Conservation (phyloP, 2,329 filamentous ascomycete species). For the Aspergillus aculeatinus region DNA sequence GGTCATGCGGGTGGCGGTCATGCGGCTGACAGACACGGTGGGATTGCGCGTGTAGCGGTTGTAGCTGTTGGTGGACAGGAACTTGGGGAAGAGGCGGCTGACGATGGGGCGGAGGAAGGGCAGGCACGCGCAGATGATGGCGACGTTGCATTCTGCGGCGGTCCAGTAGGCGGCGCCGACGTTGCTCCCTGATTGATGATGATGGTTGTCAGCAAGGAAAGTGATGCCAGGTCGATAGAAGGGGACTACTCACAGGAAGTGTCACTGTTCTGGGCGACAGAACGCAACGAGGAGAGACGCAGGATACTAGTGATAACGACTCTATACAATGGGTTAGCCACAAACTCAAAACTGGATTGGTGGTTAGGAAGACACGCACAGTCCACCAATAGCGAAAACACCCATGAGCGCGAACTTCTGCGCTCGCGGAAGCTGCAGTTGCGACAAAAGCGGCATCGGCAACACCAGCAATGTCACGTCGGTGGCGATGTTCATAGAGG, state of each 20-base stretch:
- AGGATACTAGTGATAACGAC: constrained; percentile 36
- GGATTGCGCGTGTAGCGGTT: constrained; percentile 23
- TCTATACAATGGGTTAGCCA: constrained; percentile 7
- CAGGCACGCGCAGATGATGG: constrained; percentile 44
- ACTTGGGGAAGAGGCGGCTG: constrained; percentile 40
- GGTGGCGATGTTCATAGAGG: constrained; percentile 43
- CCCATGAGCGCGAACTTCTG: constrained; percentile 44
- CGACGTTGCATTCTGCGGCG: constrained; percentile 44
- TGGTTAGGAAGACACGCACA: constrained; percentile 25
- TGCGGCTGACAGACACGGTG: constrained; percentile 15
- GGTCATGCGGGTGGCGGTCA: constrained; percentile 10
- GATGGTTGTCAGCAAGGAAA: neutral
- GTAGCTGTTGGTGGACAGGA: constrained; percentile 31
- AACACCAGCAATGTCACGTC: constrained; percentile 44
- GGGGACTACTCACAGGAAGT: constrained; percentile 25
- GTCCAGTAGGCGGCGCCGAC: constrained; percentile 47
- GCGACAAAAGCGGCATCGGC: constrained; percentile 44
- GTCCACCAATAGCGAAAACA: constrained; percentile 45
- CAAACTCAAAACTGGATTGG: neutral
- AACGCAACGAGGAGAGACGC: constrained; percentile 28
- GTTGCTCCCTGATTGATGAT: constrained; percentile 20
- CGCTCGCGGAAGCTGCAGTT: constrained; percentile 41
- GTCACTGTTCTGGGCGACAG: constrained; percentile 26
- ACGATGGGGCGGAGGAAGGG: constrained; percentile 41
- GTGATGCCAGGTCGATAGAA: too few species aligned